Percentiles rank a stretch among this genome's conserved stretches.
Evolutionary conservation across 495 filamentous ascomycete genomes (phyloP).

Genomic region (Aspergillus cristatus): DNA sequence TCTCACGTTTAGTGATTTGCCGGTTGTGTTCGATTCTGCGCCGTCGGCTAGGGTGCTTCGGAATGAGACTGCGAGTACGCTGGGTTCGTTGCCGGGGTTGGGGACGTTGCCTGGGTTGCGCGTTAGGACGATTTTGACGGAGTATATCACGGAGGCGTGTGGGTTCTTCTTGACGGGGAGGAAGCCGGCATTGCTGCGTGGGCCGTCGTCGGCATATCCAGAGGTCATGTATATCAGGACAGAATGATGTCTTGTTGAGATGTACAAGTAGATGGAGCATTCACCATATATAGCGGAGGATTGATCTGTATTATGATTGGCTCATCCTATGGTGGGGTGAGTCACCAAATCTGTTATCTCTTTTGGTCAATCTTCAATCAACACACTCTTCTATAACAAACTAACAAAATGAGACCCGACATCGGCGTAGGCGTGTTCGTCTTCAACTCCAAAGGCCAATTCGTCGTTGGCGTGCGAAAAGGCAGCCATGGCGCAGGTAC

Average conservation of each 20-base stretch:
- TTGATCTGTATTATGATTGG: too few species aligned
- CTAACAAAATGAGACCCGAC: slow-evolving; percentile 10
- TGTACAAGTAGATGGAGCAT: neutral
- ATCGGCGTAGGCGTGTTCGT: slow-evolving; percentile 28
- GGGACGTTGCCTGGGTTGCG: neutral
- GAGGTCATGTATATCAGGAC: neutral
- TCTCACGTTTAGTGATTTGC: slow-evolving; percentile 19
- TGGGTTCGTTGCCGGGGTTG: neutral
- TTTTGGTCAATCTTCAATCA: too few species aligned
- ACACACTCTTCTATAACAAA: too few species aligned
- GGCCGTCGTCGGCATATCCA: neutral
- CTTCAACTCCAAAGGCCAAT: slow-evolving; percentile 18
- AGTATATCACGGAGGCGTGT: neutral
- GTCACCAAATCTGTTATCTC: too few species aligned
- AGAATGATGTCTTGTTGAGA: neutral
- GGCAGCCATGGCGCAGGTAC: slow-evolving; percentile 30
- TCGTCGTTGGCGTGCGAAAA: slow-evolving; percentile 25
- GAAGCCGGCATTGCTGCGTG: neutral
- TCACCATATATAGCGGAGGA: too few species aligned
- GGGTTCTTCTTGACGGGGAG: neutral
- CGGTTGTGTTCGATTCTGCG: neutral
- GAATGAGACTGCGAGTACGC: neutral
- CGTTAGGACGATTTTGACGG: neutral
- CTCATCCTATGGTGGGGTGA: too few species aligned
- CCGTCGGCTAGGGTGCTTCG: neutral